phyloP scores from a whole-genome alignment of 208 protist genomes.

The Wallacemonas sp. region DNA sequence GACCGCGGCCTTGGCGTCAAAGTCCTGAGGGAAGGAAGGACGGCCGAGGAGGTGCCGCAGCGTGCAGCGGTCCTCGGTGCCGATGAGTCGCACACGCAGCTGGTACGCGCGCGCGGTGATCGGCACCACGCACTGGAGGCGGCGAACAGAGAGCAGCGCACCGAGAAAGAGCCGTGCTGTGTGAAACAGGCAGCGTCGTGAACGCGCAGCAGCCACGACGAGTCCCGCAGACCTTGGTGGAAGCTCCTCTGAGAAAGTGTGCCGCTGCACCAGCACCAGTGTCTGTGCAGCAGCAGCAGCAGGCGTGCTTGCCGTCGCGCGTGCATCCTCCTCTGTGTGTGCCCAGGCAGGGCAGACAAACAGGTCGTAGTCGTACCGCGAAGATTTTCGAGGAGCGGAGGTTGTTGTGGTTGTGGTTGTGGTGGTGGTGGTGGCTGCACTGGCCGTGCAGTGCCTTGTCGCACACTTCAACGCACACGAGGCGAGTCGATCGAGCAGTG shows the following conservation, averaged over 20 bases:
- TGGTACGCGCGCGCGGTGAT: background rate
- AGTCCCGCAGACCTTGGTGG: background rate
- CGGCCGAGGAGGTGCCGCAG: constrained; percentile 52
- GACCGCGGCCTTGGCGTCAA: constrained; percentile 7
- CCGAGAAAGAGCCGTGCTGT: constrained; percentile 28
- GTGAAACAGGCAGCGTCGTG: constrained; percentile 20
- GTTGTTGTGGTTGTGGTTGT: too few species aligned
- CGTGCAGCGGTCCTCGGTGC: constrained; percentile 40
- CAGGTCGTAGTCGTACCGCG: constrained; percentile 1
- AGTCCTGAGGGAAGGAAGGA: constrained; percentile 42
- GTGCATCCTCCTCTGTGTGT: background rate
- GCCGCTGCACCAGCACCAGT: background rate
- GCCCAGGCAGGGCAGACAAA: constrained; percentile 5
- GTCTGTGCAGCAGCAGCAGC: constrained; percentile 13
- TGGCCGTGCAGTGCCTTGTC: background rate
- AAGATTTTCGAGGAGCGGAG: too few species aligned
- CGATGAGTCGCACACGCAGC: constrained; percentile 31
- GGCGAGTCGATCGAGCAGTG: background rate
- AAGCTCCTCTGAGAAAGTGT: background rate
- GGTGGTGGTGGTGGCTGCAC: too few species aligned
- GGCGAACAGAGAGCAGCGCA: background rate
- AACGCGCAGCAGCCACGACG: too few species aligned
- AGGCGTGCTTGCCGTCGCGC: background rate
- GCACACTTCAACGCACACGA: background rate
- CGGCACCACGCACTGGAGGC: background rate